These are phyloP conservation scores for Dillenia suffruticosa DNA, from an alignment of 164 flowering plant species.

Conservation along the genomic window DNA sequence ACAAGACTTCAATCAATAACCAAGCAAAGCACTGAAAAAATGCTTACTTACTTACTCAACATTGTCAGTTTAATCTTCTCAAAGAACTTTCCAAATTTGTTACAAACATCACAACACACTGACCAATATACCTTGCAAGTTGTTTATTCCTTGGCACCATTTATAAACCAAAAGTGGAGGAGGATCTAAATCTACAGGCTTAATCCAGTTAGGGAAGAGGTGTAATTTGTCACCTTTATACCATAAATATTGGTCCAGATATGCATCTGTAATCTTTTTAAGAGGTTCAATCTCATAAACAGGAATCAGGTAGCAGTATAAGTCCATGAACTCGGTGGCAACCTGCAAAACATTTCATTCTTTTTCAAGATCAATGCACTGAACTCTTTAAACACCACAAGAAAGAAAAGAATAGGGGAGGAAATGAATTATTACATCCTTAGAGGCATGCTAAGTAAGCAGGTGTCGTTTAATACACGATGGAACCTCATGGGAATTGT, in stretches of 20 bases:
- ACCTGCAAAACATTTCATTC: conserved; percentile 42
- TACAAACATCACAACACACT: conserved; percentile 99
- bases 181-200: conserved; percentile 99
- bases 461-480: conserved; percentile 95
- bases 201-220: conserved; percentile 98
- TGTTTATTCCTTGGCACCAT: conserved; percentile 99
- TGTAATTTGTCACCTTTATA: conserved; percentile 99
- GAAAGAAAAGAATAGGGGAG: conserved; percentile 4
- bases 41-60: conserved; percentile 83
- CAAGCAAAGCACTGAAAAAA: background rate
- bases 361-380: background rate
- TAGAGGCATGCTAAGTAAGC: conserved; percentile 96
- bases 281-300: conserved; percentile 99
- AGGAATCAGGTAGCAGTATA: conserved; percentile 93
- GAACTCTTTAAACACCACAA: background rate
- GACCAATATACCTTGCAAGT: conserved; percentile 98
- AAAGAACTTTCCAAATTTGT: no score
- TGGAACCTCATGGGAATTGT: conserved; percentile 97
- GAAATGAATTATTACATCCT: conserved; percentile 51
- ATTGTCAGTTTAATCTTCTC: conserved; percentile 97
- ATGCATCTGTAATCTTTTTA: conserved; percentile 99
- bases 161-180: conserved; percentile 97
- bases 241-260: conserved; percentile 98
- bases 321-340: conserved; percentile 99
- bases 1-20: no score